These are phyloP conservation scores for Tripidium arundinaceum DNA, from an alignment of 202 grass and related monocot species.

Conservation along the genomic window DNA sequence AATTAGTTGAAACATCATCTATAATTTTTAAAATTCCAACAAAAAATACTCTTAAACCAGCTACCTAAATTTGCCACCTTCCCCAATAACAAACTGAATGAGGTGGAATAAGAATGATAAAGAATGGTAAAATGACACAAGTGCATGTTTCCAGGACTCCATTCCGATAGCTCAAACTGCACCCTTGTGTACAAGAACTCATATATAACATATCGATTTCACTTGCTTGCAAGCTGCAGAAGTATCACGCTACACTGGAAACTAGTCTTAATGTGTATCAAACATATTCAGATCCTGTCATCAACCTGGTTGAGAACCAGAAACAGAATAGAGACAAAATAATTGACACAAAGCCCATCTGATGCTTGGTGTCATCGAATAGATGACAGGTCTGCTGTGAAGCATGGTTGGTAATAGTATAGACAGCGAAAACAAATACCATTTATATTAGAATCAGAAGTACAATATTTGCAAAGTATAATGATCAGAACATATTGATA, in stretches of 20 bases:
- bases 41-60: neutral
- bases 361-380: neutral
- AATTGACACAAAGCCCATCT: neutral
- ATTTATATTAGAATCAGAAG: neutral
- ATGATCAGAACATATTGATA: too few relatives aligned
- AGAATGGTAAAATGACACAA: neutral
- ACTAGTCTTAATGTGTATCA: too few relatives aligned
- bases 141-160: neutral
- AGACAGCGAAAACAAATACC: neutral
- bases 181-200: neutral
- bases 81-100: neutral
- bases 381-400: conserved; percentile 5
- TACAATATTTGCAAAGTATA: neutral
- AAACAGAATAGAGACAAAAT: neutral
- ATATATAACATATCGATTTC: too few relatives aligned
- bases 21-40: neutral
- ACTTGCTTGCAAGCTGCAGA: neutral
- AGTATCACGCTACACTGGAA: neutral
- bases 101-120: neutral
- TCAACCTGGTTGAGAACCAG: conserved; percentile 1
- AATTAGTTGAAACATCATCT: conserved; percentile 33
- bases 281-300: too few relatives aligned
- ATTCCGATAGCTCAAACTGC: neutral
- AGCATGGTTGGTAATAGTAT: neutral
- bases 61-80: neutral